phyloP scores from a whole-genome alignment of 2,329 filamentous ascomycete species.

The Diaporthe caulivora region DNA sequence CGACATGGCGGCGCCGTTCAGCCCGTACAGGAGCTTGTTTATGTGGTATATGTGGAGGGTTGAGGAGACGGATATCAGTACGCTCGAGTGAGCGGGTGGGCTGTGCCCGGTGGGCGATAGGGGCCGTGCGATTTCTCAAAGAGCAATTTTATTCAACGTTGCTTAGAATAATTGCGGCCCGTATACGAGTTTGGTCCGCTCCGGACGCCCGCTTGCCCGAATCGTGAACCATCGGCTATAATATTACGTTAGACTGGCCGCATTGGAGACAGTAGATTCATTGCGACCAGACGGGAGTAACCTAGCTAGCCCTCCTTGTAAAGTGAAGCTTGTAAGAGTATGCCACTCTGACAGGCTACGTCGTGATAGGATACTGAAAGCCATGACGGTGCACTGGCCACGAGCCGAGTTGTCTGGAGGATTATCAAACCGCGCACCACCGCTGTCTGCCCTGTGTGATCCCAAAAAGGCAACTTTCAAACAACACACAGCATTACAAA shows the following conservation, averaged over 20 bases:
- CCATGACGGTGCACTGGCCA: not conserved
- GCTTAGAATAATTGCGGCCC: not conserved
- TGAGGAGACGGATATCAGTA: conserved; percentile 80
- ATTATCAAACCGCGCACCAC: not conserved
- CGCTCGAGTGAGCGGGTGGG: conserved; percentile 58
- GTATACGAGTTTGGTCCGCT: not conserved
- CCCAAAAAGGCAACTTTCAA: not conserved
- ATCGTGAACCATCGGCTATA: not conserved
- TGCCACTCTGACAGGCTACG: not conserved
- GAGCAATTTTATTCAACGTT: too few relatives aligned
- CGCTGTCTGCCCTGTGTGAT: not conserved
- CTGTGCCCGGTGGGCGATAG: not conserved
- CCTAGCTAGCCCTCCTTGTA: too few relatives aligned
- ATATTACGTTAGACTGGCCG: not conserved
- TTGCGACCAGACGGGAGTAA: not conserved
- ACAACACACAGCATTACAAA: not conserved
- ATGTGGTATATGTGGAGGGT: conserved; percentile 99
- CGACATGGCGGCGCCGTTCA: conserved; percentile 82
- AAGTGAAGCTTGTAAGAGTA: not conserved
- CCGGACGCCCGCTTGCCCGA: not conserved
- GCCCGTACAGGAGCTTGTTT: conserved; percentile 89
- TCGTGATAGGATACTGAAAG: not conserved
- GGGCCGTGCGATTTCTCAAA: not conserved
- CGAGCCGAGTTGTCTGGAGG: not conserved
- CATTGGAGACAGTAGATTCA: not conserved